Evolutionary conservation across 2,329 filamentous ascomycete species (phyloP).

Genomic region (Thelonectria olida): DNA sequence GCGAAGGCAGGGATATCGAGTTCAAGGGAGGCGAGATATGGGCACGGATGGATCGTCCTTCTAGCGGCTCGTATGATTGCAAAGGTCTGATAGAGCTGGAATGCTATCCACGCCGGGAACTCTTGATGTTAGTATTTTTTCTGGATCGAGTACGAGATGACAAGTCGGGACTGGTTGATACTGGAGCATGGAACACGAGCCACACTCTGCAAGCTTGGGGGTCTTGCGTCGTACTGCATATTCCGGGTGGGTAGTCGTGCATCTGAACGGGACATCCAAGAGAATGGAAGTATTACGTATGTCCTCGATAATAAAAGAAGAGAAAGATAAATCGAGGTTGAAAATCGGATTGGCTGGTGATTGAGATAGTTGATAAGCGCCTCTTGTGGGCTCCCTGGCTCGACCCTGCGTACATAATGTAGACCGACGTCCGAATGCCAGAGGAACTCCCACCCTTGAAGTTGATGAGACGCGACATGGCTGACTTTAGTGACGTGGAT

Average conservation of each 20-base stretch:
- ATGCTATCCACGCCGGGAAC: conserved; percentile 18
- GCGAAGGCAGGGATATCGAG: conserved; percentile 5
- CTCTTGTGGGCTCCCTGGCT: neutral
- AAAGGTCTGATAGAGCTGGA: conserved; percentile 12
- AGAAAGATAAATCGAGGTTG: no score
- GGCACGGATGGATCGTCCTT: neutral
- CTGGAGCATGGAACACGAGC: conserved; percentile 17
- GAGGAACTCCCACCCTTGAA: neutral
- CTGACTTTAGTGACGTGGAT: conserved; percentile 31
- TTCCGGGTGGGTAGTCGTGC: conserved; percentile 14
- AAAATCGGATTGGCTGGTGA: no score
- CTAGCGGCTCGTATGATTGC: conserved; percentile 15
- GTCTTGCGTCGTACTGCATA: conserved; percentile 18
- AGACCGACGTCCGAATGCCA: conserved; percentile 4
- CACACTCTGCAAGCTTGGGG: conserved; percentile 17
- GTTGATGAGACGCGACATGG: conserved; percentile 27
- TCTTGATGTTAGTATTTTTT: conserved; percentile 3
- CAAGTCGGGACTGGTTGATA: neutral
- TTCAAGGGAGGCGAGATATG: conserved; percentile 14
- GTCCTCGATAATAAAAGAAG: neutral
- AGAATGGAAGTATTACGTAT: no score
- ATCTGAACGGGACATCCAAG: conserved; percentile 7
- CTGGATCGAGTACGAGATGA: conserved; percentile 9
- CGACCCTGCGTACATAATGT: neutral
- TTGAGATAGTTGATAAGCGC: neutral